Evolutionary conservation across 306 rosid species (phyloP).

Genomic region (Astragalus glycyphyllos): DNA sequence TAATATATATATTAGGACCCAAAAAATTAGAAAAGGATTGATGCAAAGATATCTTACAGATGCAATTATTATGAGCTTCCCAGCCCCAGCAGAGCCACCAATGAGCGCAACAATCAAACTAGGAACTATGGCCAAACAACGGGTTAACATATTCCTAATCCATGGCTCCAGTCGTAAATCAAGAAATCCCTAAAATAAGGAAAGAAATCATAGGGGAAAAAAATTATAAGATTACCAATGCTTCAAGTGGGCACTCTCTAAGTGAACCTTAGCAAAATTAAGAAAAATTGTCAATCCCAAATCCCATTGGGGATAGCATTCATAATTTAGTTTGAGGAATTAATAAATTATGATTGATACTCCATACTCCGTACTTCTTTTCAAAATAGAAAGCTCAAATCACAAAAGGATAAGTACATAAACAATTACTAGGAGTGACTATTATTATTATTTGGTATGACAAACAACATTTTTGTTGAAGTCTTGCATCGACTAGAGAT

Average conservation of each 20-base stretch:
- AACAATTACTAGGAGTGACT: slow-evolving; percentile 3
- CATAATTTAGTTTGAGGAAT: slow-evolving; percentile 24
- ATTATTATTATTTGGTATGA: slow-evolving; percentile 9
- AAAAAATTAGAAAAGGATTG: slow-evolving; percentile 24
- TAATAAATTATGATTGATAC: slow-evolving; percentile 16
- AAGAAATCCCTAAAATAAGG: slow-evolving; percentile 78
- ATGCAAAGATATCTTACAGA: slow-evolving; percentile 66
- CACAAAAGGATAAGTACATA: slow-evolving; percentile 17
- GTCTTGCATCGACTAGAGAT: too few relatives aligned
- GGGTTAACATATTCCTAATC: slow-evolving; percentile 84
- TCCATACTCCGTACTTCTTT: background rate
- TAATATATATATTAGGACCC: slow-evolving; percentile 10
- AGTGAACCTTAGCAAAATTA: slow-evolving; percentile 8
- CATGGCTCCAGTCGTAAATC: slow-evolving; percentile 80
- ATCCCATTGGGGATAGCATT: slow-evolving; percentile 5
- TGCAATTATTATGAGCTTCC: slow-evolving; percentile 87
- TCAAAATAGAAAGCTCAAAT: slow-evolving; percentile 25
- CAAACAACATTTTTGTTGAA: background rate
- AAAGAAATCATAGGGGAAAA: slow-evolving; percentile 10
- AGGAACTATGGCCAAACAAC: slow-evolving; percentile 91
- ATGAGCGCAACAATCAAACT: slow-evolving; percentile 87
- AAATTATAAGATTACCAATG: slow-evolving; percentile 19
- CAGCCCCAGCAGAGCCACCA: slow-evolving; percentile 97
- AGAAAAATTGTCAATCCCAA: slow-evolving; percentile 5
- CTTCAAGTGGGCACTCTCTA: slow-evolving; percentile 5